Evolutionary conservation across 352 stramenopile species (phyloP).

Genomic region (Phytophthora sp.): DNA sequence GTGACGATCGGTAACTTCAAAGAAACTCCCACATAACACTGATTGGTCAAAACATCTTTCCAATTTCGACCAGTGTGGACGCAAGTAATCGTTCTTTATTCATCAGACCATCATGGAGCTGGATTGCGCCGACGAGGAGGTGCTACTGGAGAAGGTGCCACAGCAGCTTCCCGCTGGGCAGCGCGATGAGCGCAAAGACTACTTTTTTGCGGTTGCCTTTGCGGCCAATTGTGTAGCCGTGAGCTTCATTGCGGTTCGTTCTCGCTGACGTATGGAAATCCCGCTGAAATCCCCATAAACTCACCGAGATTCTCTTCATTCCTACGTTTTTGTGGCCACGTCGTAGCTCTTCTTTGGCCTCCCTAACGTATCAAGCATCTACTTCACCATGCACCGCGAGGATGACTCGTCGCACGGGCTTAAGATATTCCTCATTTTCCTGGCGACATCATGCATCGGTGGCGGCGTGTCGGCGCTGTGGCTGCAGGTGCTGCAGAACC

Average conservation of each 20-base stretch:
- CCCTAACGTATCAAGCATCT: conserved; percentile 75
- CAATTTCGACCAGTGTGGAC: conserved; percentile 19
- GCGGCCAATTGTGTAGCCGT: conserved; percentile 62
- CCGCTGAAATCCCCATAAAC: background rate
- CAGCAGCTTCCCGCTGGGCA: conserved; percentile 32
- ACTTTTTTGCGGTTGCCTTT: conserved; percentile 69
- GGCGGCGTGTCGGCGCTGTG: conserved; percentile 73
- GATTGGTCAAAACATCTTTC: conserved; percentile 23
- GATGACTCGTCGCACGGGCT: conserved; percentile 69
- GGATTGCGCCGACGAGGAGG: conserved; percentile 61
- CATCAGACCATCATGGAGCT: conserved; percentile 59
- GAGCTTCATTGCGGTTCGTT: conserved; percentile 62
- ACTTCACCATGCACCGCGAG: conserved; percentile 80
- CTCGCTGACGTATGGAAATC: background rate
- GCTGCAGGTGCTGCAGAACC: conserved; percentile 77
- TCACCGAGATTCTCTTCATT: conserved; percentile 7
- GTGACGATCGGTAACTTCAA: conserved; percentile 41
- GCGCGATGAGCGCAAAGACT: conserved; percentile 69
- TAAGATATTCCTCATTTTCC: conserved; percentile 73
- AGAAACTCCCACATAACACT: conserved; percentile 19
- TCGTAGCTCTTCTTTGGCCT: conserved; percentile 71
- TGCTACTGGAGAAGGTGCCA: conserved; percentile 65
- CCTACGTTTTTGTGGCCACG: conserved; percentile 7
- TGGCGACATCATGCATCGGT: conserved; percentile 70
- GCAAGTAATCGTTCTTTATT: conserved; percentile 24